Evolutionary conservation across 2,329 filamentous ascomycete species (phyloP).

Genomic region (Aspergillus ustus): DNA sequence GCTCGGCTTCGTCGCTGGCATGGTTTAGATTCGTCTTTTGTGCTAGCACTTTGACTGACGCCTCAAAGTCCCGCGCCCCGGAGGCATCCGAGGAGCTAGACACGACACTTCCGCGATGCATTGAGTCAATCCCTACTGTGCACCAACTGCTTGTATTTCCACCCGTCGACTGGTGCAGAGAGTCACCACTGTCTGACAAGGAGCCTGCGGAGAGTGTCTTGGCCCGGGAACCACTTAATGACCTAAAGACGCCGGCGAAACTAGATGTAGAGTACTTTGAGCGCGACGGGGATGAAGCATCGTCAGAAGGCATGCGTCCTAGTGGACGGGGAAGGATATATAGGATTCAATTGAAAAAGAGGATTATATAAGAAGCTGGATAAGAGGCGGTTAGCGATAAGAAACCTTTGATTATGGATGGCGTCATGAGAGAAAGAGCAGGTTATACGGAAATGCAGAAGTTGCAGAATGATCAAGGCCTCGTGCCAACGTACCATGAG

Average conservation of each 20-base stretch:
- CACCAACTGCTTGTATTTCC: conserved; percentile 38
- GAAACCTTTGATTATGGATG: conserved; percentile 9
- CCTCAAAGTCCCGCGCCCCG: conserved; percentile 43
- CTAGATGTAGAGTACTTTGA: conserved; percentile 43
- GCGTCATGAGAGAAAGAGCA: conserved; percentile 2
- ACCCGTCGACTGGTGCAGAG: conserved; percentile 36
- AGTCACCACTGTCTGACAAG: conserved; percentile 37
- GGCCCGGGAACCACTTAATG: conserved; percentile 44
- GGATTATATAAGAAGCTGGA: conserved; percentile 27
- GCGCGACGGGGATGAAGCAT: conserved; percentile 43
- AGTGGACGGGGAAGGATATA: conserved; percentile 26
- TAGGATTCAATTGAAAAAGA: conserved; percentile 22
- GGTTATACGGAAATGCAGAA: background rate
- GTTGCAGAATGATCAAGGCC: background rate
- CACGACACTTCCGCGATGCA: conserved; percentile 48
- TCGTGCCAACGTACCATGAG: background rate
- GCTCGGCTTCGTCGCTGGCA: conserved; percentile 46
- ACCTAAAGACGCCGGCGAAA: conserved; percentile 50
- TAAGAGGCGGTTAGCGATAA: conserved; percentile 20
- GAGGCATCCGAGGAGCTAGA: conserved; percentile 45
- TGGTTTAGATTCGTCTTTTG: conserved; percentile 40
- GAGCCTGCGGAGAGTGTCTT: conserved; percentile 45
- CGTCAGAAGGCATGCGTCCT: conserved; percentile 49
- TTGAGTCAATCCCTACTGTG: conserved; percentile 43
- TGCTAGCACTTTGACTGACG: conserved; percentile 39